Evolutionary conservation across 2,329 filamentous ascomycete genomes (phyloP).

Genomic region (Aaosphaeria arxii): DNA sequence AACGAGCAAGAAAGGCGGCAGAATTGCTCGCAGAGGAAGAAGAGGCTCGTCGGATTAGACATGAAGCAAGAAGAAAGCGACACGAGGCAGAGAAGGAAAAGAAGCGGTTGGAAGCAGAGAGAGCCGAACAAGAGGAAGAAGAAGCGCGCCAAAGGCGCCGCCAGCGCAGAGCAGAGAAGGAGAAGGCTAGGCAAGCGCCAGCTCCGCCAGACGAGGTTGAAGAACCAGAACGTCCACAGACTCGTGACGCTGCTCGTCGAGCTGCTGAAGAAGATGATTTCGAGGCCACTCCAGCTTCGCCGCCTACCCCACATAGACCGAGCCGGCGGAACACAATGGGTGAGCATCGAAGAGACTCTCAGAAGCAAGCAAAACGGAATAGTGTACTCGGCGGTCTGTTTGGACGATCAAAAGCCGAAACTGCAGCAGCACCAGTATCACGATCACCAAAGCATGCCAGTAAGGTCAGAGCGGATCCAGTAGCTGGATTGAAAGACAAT

Average conservation of each 20-base stretch:
- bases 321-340: conserved; percentile 19
- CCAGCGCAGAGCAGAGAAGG: conserved; percentile 23
- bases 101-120: conserved; percentile 7
- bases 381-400: conserved; percentile 32
- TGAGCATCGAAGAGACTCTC: conserved; percentile 18
- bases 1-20: conserved; percentile 21
- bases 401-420: conserved; percentile 29
- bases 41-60: conserved; percentile 25
- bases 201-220: conserved; percentile 9
- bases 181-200: not conserved
- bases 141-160: conserved; percentile 21
- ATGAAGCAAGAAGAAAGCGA: conserved; percentile 19
- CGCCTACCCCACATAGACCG: conserved; percentile 19
- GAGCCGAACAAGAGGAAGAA: conserved; percentile 13
- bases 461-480: conserved; percentile 23
- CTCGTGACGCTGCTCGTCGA: conserved; percentile 26
- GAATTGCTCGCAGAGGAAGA: conserved; percentile 17
- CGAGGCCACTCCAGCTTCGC: conserved; percentile 13
- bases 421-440: conserved; percentile 15
- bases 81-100: conserved; percentile 20
- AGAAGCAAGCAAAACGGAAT: conserved; percentile 14
- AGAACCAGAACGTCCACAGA: conserved; percentile 9
- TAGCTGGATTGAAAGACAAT: conserved; percentile 16
- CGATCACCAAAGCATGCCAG: conserved; percentile 20
- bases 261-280: conserved; percentile 22